Conservation (phyloP, 441 rosid genomes). For the Pelargonium myrrhifolium region DNA sequence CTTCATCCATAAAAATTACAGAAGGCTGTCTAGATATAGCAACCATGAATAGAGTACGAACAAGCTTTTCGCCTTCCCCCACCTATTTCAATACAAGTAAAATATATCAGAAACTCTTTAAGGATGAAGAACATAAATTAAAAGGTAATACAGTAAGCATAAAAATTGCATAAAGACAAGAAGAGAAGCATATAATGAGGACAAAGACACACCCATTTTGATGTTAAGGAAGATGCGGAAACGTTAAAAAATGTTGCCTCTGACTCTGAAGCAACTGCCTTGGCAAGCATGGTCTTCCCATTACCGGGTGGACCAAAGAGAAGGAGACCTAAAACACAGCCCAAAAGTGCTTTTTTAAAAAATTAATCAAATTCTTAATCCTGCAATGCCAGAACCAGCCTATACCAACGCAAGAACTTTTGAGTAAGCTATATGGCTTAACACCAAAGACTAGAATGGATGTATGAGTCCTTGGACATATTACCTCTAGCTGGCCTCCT, state of each 20-base stretch:
- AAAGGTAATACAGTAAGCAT: conserved; percentile 1
- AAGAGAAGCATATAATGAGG: conserved; percentile 9
- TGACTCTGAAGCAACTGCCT: conserved; percentile 94
- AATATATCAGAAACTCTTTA: conserved; percentile 9
- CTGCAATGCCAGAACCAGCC: too few relatives aligned
- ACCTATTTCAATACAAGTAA: conserved; percentile 43
- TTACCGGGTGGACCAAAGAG: conserved; percentile 98
- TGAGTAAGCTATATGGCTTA: neutral
- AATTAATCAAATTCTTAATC: neutral
- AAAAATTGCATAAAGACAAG: neutral
- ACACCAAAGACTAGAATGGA: neutral
- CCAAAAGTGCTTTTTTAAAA: neutral
- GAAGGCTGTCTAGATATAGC: conserved; percentile 90
- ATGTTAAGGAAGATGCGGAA: conserved; percentile 87
- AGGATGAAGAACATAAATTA: neutral
- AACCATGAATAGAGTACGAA: conserved; percentile 75
- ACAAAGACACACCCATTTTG: conserved; percentile 74
- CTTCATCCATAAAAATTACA: conserved; percentile 91
- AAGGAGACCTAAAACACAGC: conserved; percentile 54
- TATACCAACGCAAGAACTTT: neutral
- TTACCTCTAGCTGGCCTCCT: conserved; percentile 90
- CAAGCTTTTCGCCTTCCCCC: conserved; percentile 95
- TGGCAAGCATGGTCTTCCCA: conserved; percentile 97
- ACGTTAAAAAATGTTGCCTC: conserved; percentile 90
- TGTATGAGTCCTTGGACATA: conserved; percentile 10